A percentile compares a stretch with the other conserved stretches of the same genome.
phyloP scores from a whole-genome alignment of 176 grass and related monocot species.

The Triticum dicoccoides region DNA sequence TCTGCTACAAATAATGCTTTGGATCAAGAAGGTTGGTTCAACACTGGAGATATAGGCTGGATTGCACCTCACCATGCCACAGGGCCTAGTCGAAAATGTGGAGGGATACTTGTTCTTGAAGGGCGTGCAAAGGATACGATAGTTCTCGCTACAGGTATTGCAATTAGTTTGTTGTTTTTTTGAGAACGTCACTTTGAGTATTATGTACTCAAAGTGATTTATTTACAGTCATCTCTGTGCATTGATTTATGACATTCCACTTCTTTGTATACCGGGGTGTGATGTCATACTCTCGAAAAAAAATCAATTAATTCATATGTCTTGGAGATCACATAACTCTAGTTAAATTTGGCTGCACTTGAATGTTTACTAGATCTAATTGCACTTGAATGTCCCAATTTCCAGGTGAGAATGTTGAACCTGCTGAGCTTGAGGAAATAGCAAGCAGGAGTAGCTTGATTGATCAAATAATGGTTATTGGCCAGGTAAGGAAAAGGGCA shows the following conservation, averaged over 20 bases:
- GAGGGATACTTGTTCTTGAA: slow-evolving; percentile 95
- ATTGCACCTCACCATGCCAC: slow-evolving; percentile 53
- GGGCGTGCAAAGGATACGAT: slow-evolving; percentile 96
- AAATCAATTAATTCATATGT: neutral
- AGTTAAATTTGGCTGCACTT: neutral
- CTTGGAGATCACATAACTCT: neutral
- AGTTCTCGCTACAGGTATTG: slow-evolving; percentile 87
- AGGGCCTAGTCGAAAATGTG: slow-evolving; percentile 70
- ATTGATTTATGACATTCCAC: neutral
- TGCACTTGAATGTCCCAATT: neutral
- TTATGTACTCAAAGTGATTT: neutral
- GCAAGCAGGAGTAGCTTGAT: slow-evolving; percentile 77
- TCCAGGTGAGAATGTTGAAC: slow-evolving; percentile 97
- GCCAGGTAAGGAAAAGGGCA: slow-evolving; percentile 51
- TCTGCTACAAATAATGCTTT: slow-evolving; percentile 56
- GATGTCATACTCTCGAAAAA: neutral
- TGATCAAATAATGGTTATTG: slow-evolving; percentile 85
- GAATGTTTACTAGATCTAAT: neutral
- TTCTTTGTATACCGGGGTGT: neutral
- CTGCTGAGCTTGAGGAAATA: slow-evolving; percentile 77
- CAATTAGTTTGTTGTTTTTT: neutral
- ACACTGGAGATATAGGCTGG: slow-evolving; percentile 96
- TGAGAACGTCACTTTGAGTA: neutral
- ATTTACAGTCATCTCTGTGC: neutral
- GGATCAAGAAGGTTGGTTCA: slow-evolving; percentile 79